These are phyloP conservation scores for Quercus bicolor DNA, from an alignment of 306 rosid genomes.

Conservation along the genomic window DNA sequence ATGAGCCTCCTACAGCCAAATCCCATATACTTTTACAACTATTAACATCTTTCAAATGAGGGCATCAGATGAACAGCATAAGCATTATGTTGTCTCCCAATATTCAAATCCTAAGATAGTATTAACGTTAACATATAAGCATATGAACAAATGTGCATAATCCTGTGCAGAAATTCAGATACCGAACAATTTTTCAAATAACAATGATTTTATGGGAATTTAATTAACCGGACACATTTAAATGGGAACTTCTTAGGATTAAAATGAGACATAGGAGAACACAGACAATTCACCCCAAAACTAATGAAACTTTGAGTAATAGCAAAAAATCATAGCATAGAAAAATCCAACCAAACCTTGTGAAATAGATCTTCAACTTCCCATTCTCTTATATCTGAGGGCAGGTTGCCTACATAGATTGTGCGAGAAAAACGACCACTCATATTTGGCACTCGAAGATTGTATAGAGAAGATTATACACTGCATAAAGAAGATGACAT, in stretches of 20 bases:
- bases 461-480: neutral
- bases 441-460: constrained; percentile 52
- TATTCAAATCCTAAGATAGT: neutral
- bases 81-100: neutral
- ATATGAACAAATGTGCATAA: neutral
- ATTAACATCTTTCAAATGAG: neutral
- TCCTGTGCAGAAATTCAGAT: neutral
- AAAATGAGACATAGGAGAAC: neutral
- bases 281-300: neutral
- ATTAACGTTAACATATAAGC: neutral
- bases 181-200: neutral
- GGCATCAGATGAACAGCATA: neutral
- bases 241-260: neutral
- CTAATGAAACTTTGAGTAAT: neutral
- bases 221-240: neutral
- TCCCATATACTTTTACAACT: neutral
- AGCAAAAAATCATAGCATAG: neutral
- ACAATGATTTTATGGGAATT: neutral
- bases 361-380: constrained; percentile 93
- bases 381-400: constrained; percentile 78
- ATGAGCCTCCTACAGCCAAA: neutral
- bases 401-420: constrained; percentile 96
- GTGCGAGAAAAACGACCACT: constrained; percentile 99
- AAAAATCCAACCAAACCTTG: constrained; percentile 53
- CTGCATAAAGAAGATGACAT: constrained; percentile 47